Base-by-base conservation (phyloP, 2,329 filamentous ascomycete species). In the Didymella segeticola region DNA sequence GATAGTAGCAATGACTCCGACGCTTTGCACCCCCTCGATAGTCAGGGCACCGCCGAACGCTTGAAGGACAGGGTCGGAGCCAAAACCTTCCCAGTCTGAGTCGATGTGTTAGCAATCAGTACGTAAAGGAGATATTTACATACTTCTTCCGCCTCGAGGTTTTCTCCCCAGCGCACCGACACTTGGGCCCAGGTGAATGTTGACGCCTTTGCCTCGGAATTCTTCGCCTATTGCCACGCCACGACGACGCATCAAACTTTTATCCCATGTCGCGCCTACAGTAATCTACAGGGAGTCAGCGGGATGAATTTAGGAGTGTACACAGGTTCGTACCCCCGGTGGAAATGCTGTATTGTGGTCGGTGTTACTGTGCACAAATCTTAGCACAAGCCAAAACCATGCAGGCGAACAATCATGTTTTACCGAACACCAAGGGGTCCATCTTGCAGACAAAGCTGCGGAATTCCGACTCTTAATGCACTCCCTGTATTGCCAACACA, bases 401-500 rank as follows among this genome's bases (percentile, higher is more conserved):
- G 7, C 15, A 10, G 3, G 15, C 9, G 1, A 17, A 5, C 5
- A 15, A 6, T 4, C 11, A 31, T n/a, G n/a, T 27, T 10, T 39
- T 19, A 54, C 23, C 89, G 84, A 12, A 95, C 79, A 2, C 90
- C 90, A 27, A 89, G 78, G 1, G 89, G 87, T 0, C 85, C 86
- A 69, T 93, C 89, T 59, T 90, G 86, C 3, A 73, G 53, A 45
- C 71, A 73, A 5, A 92, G 79, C 60, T 86, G 84, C 1, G 89
- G 87, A 56, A 93, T 88, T 1, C 88, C 88, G 14, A 93, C 81
- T 6, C 90, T 83, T 14, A 78, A 71, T 1, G 86, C 89, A 53
- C 87, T 89, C 10, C 89, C 89, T 0, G 89, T 89, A 65, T 93
- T 91, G 31, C 90, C 90, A 19, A 88, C 87, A 61, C 90, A 95